Evolutionary conservation across 139 green algal species (phyloP).

Genomic region (Asterochloris erici): DNA sequence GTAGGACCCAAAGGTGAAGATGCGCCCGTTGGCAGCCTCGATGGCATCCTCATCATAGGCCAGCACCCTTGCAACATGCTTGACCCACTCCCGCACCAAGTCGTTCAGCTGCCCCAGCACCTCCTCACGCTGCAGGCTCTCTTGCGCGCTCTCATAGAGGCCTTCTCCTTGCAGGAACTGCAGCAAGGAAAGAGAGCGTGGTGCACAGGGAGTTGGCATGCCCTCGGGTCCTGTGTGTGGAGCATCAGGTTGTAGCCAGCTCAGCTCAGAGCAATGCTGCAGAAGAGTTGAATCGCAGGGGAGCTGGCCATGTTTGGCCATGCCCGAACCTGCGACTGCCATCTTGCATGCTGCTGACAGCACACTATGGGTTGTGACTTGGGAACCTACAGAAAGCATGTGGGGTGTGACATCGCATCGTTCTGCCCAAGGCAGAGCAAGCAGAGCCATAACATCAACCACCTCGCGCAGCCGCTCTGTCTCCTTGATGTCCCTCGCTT

Average conservation of each 20-base stretch:
- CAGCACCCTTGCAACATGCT: constrained; percentile 21
- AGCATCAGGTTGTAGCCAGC: too few relatives aligned
- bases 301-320: too few relatives aligned
- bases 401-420: too few relatives aligned
- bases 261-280: too few relatives aligned
- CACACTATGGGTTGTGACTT: too few relatives aligned
- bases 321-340: too few relatives aligned
- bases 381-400: too few relatives aligned
- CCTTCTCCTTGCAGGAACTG: constrained; percentile 37
- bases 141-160: constrained; percentile 42
- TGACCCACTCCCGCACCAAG: constrained; percentile 48
- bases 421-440: background rate
- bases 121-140: constrained; percentile 44
- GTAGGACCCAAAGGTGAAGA: constrained; percentile 95
- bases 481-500: background rate
- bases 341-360: too few relatives aligned
- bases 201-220: background rate
- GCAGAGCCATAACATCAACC: background rate
- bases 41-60: constrained; percentile 3
- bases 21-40: constrained; percentile 75
- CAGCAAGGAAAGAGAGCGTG: background rate
- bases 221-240: background rate
- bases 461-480: constrained; percentile 3
- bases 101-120: constrained; percentile 46
- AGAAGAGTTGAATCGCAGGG: too few relatives aligned